Percentiles rank a stretch among this genome's conserved stretches.
Conservation (phyloP, 1,284 basidiomycete species). For the Phaffia rhodozyma region DNA sequence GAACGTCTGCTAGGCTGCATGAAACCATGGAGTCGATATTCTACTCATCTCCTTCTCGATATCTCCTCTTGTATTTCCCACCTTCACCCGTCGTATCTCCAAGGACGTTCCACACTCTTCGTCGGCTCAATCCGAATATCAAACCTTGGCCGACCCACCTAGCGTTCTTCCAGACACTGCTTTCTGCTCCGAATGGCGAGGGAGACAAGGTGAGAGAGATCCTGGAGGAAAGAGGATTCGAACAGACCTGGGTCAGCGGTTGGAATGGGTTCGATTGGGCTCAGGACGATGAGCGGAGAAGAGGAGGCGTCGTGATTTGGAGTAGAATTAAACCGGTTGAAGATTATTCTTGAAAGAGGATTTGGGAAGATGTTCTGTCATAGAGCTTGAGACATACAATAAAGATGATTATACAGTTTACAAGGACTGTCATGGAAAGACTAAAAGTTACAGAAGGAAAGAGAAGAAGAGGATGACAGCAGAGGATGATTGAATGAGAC, state of each 20-base stretch:
- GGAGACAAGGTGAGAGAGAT: conserved; percentile 39
- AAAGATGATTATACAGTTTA: too few relatives aligned
- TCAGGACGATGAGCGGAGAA: conserved; percentile 67
- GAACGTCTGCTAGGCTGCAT: conserved; percentile 40
- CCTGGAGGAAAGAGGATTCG: conserved; percentile 52
- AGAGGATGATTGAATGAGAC: too few relatives aligned
- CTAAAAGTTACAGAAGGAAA: too few relatives aligned
- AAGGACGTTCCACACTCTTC: conserved; percentile 43
- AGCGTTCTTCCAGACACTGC: conserved; percentile 53
- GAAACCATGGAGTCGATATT: conserved; percentile 74
- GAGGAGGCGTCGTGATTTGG: conserved; percentile 49
- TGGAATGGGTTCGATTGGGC: conserved; percentile 51
- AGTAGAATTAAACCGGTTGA: background rate
- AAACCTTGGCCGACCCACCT: conserved; percentile 72
- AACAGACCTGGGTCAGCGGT: conserved; percentile 35
- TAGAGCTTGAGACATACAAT: too few relatives aligned
- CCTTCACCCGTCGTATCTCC: conserved; percentile 47
- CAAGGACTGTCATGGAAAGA: too few relatives aligned
- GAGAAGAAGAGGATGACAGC: too few relatives aligned
- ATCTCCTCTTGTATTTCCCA: conserved; percentile 57
- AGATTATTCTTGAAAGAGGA: background rate
- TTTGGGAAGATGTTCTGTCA: too few relatives aligned
- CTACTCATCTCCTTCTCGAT: conserved; percentile 57
- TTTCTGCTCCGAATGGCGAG: conserved; percentile 45
- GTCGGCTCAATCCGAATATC: conserved; percentile 38